These are phyloP conservation scores for Cladosporium sp. DNA, from an alignment of 2,329 filamentous ascomycete species.

Conservation along the genomic window DNA sequence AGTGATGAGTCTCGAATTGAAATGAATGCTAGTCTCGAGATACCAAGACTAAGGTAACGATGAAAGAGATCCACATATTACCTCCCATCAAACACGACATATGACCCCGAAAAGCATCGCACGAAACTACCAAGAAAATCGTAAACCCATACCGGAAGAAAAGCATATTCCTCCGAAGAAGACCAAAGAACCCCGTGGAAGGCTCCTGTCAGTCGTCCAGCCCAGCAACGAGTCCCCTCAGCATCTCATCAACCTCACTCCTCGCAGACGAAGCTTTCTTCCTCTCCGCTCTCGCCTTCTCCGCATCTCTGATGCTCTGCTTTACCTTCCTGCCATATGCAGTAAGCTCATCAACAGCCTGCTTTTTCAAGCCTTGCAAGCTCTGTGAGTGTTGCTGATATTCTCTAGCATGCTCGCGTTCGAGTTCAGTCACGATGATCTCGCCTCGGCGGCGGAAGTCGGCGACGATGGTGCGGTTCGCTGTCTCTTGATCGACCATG, in stretches of 20 bases:
- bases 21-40: too few species aligned
- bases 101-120: not conserved
- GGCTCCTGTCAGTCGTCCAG: not conserved
- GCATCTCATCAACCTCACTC: not conserved
- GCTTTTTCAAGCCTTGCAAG: conserved; percentile 13
- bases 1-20: too few species aligned
- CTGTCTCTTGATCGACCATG: conserved; percentile 45
- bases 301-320: conserved; percentile 11
- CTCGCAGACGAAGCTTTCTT: not conserved
- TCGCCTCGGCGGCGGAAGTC: conserved; percentile 42
- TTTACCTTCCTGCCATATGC: conserved; percentile 17
- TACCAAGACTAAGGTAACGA: too few species aligned
- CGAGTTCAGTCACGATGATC: conserved; percentile 40
- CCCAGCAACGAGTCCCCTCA: not conserved
- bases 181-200: not conserved
- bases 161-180: not conserved
- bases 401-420: conserved; percentile 37
- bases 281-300: conserved; percentile 11
- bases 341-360: conserved; percentile 9
- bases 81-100: not conserved
- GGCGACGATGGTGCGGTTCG: conserved; percentile 40
- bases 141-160: not conserved
- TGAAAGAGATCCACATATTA: too few species aligned
- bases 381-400: conserved; percentile 23
- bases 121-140: not conserved